A percentile compares a stretch with the other conserved stretches of the same genome.
Evolutionary conservation across 768 basidiomycete genomes (phyloP).

Genomic region (Trametes coccinea): DNA sequence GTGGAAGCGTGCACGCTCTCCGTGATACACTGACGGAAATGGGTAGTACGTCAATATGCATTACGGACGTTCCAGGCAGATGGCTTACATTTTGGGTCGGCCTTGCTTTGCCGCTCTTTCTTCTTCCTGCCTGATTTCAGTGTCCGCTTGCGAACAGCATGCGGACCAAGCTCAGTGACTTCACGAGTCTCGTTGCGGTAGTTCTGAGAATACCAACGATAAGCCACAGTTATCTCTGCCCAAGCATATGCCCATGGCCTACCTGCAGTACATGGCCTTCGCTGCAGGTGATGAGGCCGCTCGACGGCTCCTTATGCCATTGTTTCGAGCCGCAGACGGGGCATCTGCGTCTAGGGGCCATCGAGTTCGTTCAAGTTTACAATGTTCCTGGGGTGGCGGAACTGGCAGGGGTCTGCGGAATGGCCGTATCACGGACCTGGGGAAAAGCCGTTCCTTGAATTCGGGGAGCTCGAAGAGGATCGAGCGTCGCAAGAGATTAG

Average conservation of each 20-base stretch:
- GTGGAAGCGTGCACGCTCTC: slow-evolving; percentile 71
- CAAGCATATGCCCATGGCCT: neutral
- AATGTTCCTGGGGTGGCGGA: neutral
- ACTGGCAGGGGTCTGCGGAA: neutral
- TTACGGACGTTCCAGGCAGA: neutral
- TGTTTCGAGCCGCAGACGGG: slow-evolving; percentile 78
- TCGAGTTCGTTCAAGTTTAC: slow-evolving; percentile 22
- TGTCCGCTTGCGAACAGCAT: slow-evolving; percentile 64
- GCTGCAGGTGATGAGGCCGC: slow-evolving; percentile 81
- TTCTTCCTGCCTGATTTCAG: slow-evolving; percentile 59
- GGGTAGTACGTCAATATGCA: no score
- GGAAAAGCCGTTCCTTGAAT: neutral
- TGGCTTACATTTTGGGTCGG: slow-evolving; percentile 61
- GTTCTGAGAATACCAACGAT: slow-evolving; percentile 46
- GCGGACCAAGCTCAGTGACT: slow-evolving; percentile 59
- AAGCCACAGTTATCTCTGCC: neutral
- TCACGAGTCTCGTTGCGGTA: slow-evolving; percentile 82
- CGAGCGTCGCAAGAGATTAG: slow-evolving; percentile 7
- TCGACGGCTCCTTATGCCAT: slow-evolving; percentile 85
- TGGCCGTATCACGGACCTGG: neutral
- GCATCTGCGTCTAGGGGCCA: slow-evolving; percentile 69
- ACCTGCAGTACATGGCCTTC: slow-evolving; percentile 93
- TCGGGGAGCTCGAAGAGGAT: no score
- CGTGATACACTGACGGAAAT: slow-evolving; percentile 70
- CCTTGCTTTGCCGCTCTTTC: slow-evolving; percentile 49